phyloP scores from a whole-genome alignment of 805 yeast species.

The Kodamaea jinghongensis region DNA sequence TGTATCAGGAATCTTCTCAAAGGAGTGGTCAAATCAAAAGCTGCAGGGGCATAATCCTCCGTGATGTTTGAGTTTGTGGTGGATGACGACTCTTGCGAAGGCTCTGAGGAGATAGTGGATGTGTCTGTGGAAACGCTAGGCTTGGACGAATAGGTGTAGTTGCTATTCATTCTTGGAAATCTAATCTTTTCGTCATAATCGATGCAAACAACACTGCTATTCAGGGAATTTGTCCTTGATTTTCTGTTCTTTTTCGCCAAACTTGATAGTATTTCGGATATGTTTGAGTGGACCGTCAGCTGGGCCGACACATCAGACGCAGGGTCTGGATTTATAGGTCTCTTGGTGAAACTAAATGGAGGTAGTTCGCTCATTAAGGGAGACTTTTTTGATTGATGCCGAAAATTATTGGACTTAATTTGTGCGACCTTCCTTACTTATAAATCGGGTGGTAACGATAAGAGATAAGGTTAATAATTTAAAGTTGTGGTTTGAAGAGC shows the following conservation, averaged over 20 bases:
- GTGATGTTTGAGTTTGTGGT: not conserved
- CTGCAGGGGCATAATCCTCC: conserved; percentile 42
- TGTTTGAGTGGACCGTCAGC: conserved; percentile 20
- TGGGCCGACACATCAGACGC: conserved; percentile 2
- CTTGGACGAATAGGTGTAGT: conserved; percentile 24
- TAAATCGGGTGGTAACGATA: too few species aligned
- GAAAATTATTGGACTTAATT: too few species aligned
- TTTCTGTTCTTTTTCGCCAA: conserved; percentile 3
- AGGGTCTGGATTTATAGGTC: conserved; percentile 19
- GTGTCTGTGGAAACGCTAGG: conserved; percentile 6
- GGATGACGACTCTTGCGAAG: not conserved
- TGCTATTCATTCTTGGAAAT: conserved; percentile 51
- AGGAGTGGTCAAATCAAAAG: conserved; percentile 43
- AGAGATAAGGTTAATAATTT: too few species aligned
- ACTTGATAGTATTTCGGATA: conserved; percentile 15
- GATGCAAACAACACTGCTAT: conserved; percentile 13
- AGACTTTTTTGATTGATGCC: too few species aligned
- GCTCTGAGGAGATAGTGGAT: not conserved
- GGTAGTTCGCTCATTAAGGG: conserved; percentile 13
- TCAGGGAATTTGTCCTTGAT: conserved; percentile 5
- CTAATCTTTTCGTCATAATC: conserved; percentile 55
- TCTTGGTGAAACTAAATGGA: conserved; percentile 32
- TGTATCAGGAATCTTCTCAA: conserved; percentile 32
- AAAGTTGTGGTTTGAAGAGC: too few species aligned
- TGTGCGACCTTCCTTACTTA: too few species aligned